Evolutionary conservation across 106 monocot genomes (phyloP).

Genomic region (Dendrobium huoshanense): DNA sequence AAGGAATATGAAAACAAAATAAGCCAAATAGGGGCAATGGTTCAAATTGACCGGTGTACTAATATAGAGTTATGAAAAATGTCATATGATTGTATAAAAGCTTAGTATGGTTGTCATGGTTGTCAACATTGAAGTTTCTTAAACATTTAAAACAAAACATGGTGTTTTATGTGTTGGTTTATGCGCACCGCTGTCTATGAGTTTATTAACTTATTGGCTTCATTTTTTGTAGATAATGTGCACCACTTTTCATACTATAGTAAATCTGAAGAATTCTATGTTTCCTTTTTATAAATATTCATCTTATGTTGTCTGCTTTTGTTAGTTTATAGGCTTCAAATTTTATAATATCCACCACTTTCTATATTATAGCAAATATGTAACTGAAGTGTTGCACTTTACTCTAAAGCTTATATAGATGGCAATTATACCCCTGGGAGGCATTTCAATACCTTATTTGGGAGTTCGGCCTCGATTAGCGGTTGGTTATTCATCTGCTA

Average conservation of each 20-base stretch:
- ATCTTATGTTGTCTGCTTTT: neutral
- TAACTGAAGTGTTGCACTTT: neutral
- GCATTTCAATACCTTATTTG: conserved; percentile 8
- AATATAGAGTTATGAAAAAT: neutral
- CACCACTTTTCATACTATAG: neutral
- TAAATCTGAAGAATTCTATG: neutral
- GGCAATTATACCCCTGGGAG: conserved; percentile 2
- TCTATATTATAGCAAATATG: neutral
- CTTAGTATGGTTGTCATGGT: neutral
- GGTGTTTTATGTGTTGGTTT: neutral
- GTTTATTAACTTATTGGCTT: neutral
- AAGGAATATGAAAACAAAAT: neutral
- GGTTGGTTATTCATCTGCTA: conserved; percentile 2
- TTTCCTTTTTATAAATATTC: neutral
- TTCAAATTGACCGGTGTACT: neutral
- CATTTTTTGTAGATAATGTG: neutral
- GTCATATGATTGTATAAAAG: neutral
- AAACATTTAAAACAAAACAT: neutral
- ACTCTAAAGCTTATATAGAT: conserved; percentile 10
- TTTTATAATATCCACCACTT: neutral
- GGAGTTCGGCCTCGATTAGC: neutral
- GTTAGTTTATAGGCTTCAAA: neutral
- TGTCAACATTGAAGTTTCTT: neutral
- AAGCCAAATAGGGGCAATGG: neutral
- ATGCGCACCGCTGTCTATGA: neutral